phyloP scores from a whole-genome alignment of 2,329 filamentous ascomycete species.

The Penicillium sp. region DNA sequence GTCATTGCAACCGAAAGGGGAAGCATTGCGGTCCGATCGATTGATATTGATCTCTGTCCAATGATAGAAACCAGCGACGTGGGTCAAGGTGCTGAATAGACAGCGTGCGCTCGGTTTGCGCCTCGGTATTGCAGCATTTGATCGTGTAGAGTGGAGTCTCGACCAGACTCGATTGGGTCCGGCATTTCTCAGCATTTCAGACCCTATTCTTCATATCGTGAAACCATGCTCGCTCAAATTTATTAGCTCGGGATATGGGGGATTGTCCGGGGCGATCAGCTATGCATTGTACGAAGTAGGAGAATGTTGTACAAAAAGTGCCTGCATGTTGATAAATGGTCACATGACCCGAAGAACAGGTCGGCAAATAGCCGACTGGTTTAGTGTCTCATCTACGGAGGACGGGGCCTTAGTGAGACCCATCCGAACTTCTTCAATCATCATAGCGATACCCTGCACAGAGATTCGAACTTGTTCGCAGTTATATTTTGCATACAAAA shows the following conservation, averaged over 20 bases:
- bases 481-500: background rate
- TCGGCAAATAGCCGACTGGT: background rate
- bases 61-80: background rate
- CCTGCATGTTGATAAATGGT: background rate
- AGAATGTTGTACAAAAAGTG: background rate
- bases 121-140: constrained; percentile 9
- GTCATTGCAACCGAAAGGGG: background rate
- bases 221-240: background rate
- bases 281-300: background rate
- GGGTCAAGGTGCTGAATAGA: background rate
- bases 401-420: background rate
- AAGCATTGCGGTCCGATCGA: constrained; percentile 3
- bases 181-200: background rate
- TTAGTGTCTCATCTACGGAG: background rate
- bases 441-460: background rate
- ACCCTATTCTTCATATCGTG: background rate
- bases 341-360: background rate
- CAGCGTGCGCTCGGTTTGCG: background rate
- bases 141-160: background rate
- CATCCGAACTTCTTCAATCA: background rate
- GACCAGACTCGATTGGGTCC: background rate
- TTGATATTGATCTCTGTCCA: constrained; percentile 2
- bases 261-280: background rate
- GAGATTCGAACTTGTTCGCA: background rate
- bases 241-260: background rate